Conservation (phyloP, 192 early-diverging fungal genomes). For the Diversispora eburnea region DNA sequence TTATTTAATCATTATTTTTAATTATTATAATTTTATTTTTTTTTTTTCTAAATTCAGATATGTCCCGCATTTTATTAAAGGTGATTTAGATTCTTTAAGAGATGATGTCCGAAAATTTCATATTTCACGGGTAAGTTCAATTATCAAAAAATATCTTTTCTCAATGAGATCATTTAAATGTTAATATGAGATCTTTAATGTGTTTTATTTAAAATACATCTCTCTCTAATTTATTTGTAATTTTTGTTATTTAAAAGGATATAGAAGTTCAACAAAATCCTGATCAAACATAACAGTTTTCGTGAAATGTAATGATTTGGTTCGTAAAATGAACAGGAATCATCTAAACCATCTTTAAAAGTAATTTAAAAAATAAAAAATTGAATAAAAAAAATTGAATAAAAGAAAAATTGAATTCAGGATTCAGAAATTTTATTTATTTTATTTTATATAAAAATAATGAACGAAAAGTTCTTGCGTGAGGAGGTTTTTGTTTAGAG, state of each 20-base stretch:
- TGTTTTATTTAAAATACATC: too few species aligned
- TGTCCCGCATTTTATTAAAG: constrained; percentile 75
- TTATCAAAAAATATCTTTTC: too few species aligned
- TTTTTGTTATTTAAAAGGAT: constrained; percentile 47
- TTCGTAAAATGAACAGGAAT: not conserved
- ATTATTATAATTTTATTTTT: constrained; percentile 1
- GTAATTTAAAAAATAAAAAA: too few species aligned
- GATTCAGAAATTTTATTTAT: too few species aligned
- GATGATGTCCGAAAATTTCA: constrained; percentile 63
- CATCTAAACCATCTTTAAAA: not conserved
- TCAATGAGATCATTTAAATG: too few species aligned
- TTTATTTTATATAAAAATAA: too few species aligned
- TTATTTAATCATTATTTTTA: not conserved
- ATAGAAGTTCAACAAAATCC: constrained; percentile 40
- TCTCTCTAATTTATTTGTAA: not conserved
- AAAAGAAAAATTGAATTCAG: too few species aligned
- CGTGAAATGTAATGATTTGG: constrained; percentile 70
- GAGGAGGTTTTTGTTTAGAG: too few species aligned
- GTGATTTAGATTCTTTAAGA: constrained; percentile 83
- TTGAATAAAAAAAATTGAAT: too few species aligned
- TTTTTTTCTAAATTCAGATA: constrained; percentile 40
- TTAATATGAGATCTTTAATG: too few species aligned
- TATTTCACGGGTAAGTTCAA: constrained; percentile 43
- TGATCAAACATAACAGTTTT: constrained; percentile 78
- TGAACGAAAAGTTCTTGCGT: too few species aligned